Percentiles rank a stretch among this genome's conserved stretches.
phyloP scores from a whole-genome alignment of 1,284 basidiomycete genomes.

The Mycena citricolor region DNA sequence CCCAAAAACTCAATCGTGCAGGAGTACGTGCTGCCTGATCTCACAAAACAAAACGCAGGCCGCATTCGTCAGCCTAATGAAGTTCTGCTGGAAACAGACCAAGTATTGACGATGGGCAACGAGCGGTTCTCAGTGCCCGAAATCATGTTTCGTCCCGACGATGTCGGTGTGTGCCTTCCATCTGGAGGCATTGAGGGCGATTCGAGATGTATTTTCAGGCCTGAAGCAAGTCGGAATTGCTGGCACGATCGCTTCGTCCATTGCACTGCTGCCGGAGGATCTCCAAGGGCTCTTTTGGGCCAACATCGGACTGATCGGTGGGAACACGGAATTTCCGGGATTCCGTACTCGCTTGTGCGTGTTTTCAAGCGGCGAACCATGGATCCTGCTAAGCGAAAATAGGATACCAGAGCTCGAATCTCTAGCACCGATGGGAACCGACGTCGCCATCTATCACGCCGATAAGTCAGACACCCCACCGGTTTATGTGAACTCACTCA shows the following conservation, averaged over 20 bases:
- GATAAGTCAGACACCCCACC: conserved; percentile 58
- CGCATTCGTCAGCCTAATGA: conserved; percentile 60
- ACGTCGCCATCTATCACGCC: conserved; percentile 71
- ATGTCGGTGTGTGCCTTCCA: conserved; percentile 65
- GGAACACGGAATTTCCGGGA: conserved; percentile 73
- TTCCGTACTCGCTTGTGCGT: conserved; percentile 74
- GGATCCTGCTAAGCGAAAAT: conserved; percentile 16
- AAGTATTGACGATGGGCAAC: conserved; percentile 84
- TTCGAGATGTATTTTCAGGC: conserved; percentile 44
- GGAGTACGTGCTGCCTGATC: conserved; percentile 89
- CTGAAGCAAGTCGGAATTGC: conserved; percentile 81
- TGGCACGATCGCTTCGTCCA: conserved; percentile 72
- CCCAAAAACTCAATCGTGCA: conserved; percentile 73
- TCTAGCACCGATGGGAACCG: conserved; percentile 77
- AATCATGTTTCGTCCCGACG: conserved; percentile 83
- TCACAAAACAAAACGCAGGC: conserved; percentile 70
- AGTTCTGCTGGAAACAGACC: conserved; percentile 60
- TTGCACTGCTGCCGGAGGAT: conserved; percentile 72
- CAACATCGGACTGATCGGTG: conserved; percentile 89
- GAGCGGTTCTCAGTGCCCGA: conserved; percentile 91
- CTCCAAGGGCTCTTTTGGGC: conserved; percentile 91
- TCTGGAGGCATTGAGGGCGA: background rate
- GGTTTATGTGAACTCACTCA: conserved; percentile 5
- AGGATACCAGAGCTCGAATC: conserved; percentile 71
- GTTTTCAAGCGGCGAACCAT: background rate